phyloP scores from a whole-genome alignment of 1,284 basidiomycete species.

The Austroboletus novae-zelandiae region DNA sequence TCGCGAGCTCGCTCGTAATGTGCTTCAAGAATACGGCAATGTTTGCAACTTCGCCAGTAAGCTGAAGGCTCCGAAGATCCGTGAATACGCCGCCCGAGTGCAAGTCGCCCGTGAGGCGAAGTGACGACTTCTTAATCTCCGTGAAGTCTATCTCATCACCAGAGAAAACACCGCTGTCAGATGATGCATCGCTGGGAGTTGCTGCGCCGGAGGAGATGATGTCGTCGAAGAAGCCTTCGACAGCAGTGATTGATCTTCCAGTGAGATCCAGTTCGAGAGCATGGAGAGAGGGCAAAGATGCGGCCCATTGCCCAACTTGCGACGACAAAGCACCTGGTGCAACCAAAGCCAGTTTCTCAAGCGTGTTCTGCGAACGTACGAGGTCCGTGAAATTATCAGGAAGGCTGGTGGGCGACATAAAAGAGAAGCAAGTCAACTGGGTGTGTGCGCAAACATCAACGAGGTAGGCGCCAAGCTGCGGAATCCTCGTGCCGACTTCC shows the following conservation, averaged over 20 bases:
- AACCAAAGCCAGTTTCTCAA: slow-evolving; percentile 62
- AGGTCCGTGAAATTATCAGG: slow-evolving; percentile 69
- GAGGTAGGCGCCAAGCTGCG: slow-evolving; percentile 60
- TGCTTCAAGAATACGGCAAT: slow-evolving; percentile 69
- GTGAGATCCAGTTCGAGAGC: slow-evolving; percentile 68
- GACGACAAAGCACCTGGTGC: slow-evolving; percentile 69
- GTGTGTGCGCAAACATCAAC: slow-evolving; percentile 58
- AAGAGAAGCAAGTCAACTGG: slow-evolving; percentile 61
- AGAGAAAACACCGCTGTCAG: slow-evolving; percentile 73
- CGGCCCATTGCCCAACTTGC: slow-evolving; percentile 66
- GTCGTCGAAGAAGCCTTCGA: slow-evolving; percentile 76
- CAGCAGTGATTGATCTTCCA: slow-evolving; percentile 58
- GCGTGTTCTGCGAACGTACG: slow-evolving; percentile 51
- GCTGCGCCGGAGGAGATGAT: slow-evolving; percentile 62
- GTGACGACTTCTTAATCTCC: slow-evolving; percentile 62
- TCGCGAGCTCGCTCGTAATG: slow-evolving; percentile 54
- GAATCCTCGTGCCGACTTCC: slow-evolving; percentile 56
- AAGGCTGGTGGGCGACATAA: slow-evolving; percentile 63
- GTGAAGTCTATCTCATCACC: slow-evolving; percentile 71
- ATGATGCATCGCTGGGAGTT: slow-evolving; percentile 64
- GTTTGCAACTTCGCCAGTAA: slow-evolving; percentile 66
- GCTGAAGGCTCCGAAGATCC: slow-evolving; percentile 54
- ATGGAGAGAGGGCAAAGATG: slow-evolving; percentile 56
- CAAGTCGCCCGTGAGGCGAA: slow-evolving; percentile 55
- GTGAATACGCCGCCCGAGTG: slow-evolving; percentile 54